These are phyloP conservation scores for Gossypium turneri DNA, from an alignment of 345 rosid genomes.

Conservation along the genomic window DNA sequence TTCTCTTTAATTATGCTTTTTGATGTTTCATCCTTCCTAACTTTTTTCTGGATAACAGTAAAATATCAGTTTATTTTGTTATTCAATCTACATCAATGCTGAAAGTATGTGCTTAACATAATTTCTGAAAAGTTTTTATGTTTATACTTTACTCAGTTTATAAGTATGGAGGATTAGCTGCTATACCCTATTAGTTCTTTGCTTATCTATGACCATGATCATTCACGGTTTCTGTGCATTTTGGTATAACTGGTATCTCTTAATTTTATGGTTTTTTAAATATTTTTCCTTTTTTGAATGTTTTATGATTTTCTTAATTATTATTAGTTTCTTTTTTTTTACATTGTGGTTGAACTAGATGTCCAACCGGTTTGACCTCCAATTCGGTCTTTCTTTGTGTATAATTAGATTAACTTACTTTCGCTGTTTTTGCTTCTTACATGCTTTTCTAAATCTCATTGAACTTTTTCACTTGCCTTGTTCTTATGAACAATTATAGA, in stretches of 20 bases:
- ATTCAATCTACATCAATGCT: background rate
- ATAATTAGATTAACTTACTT: background rate
- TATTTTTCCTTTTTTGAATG: too few species aligned
- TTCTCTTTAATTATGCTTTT: constrained; percentile 2
- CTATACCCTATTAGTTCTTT: background rate
- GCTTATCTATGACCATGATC: background rate
- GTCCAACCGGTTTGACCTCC: background rate
- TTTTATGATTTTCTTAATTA: too few species aligned
- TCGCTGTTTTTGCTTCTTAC: background rate
- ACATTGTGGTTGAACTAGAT: too few species aligned
- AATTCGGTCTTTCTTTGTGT: background rate
- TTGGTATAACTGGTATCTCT: too few species aligned
- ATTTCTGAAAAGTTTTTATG: background rate
- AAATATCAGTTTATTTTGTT: background rate
- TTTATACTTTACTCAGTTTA: background rate
- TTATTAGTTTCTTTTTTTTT: too few species aligned
- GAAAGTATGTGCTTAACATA: background rate
- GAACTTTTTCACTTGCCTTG: background rate
- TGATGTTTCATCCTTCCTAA: background rate
- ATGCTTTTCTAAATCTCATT: background rate
- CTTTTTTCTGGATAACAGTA: background rate
- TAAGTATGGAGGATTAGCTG: background rate
- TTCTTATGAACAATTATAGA: constrained; percentile 28
- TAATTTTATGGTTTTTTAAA: too few species aligned
- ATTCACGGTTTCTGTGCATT: too few species aligned